Conservation (phyloP, 2,329 filamentous ascomycete genomes). For the Penicillium oxalicum region DNA sequence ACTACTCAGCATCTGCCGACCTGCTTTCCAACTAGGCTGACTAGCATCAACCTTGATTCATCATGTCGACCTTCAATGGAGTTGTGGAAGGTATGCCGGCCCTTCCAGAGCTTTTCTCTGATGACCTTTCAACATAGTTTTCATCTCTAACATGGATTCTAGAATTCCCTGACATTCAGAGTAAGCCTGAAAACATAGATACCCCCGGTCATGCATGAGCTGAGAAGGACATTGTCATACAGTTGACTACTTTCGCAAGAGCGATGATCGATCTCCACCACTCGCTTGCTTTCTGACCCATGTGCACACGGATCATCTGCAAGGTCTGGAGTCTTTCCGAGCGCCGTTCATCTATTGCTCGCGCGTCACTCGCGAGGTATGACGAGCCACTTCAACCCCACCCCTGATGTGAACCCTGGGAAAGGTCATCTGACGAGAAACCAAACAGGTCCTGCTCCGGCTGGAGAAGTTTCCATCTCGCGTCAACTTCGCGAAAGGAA, state of each 20-base stretch:
- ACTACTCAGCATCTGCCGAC: neutral
- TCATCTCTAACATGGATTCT: neutral
- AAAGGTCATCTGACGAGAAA: neutral
- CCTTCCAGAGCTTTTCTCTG: neutral
- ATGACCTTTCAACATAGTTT: neutral
- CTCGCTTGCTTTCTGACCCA: slow-evolving; percentile 86
- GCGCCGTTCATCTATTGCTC: slow-evolving; percentile 90
- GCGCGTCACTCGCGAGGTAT: slow-evolving; percentile 65
- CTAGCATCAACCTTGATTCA: neutral
- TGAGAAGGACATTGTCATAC: neutral
- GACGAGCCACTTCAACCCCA: neutral
- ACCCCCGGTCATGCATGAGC: neutral
- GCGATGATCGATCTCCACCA: slow-evolving; percentile 52
- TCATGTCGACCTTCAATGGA: slow-evolving; percentile 33
- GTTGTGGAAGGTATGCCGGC: slow-evolving; percentile 22
- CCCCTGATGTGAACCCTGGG: neutral
- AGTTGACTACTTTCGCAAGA: slow-evolving; percentile 76
- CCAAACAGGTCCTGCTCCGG: slow-evolving; percentile 59
- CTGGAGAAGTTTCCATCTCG: slow-evolving; percentile 74
- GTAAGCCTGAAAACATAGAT: slow-evolving; percentile 33
- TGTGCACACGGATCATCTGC: slow-evolving; percentile 84
- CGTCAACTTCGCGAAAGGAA: slow-evolving; percentile 71
- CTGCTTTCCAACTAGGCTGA: neutral
- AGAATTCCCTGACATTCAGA: slow-evolving; percentile 75
- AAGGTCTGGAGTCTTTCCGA: slow-evolving; percentile 68